Conservation (phyloP, 2,329 filamentous ascomycete species). For the Calonectria multiphialidica region DNA sequence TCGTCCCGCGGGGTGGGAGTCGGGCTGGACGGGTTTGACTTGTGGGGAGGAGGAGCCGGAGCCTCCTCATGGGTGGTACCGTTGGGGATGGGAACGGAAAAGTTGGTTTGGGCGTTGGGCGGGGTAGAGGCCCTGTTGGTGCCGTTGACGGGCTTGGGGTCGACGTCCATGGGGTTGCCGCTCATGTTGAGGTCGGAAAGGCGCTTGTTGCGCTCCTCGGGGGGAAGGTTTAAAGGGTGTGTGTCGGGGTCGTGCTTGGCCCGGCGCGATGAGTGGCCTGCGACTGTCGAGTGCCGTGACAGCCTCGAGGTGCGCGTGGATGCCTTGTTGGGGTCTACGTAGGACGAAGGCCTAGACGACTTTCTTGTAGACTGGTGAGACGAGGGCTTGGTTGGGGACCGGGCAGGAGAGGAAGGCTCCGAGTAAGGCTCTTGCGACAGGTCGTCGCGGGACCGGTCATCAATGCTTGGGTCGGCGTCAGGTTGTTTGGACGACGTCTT, state of each 20-base stretch:
- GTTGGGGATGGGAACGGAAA: slow-evolving; percentile 66
- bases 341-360: slow-evolving; percentile 47
- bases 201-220: slow-evolving; percentile 87
- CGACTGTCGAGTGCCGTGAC: slow-evolving; percentile 63
- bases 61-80: slow-evolving; percentile 58
- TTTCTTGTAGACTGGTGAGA: slow-evolving; percentile 46
- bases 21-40: slow-evolving; percentile 72
- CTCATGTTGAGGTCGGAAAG: slow-evolving; percentile 75
- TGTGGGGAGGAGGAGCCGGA: slow-evolving; percentile 80
- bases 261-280: slow-evolving; percentile 58
- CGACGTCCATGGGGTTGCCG: slow-evolving; percentile 80
- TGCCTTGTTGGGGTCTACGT: slow-evolving; percentile 45
- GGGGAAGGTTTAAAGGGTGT: slow-evolving; percentile 90
- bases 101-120: slow-evolving; percentile 58
- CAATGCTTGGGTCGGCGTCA: slow-evolving; percentile 48
- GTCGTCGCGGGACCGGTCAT: slow-evolving; percentile 54
- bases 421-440: slow-evolving; percentile 50
- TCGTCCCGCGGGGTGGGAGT: slow-evolving; percentile 72
- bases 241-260: slow-evolving; percentile 75
- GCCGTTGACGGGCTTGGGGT: slow-evolving; percentile 70
- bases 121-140: slow-evolving; percentile 61
- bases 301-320: slow-evolving; percentile 57
- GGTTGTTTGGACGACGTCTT: slow-evolving; percentile 59
- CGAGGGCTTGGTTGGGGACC: slow-evolving; percentile 53
- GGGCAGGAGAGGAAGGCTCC: slow-evolving; percentile 52